Percentiles rank a stretch among this genome's conserved stretches.
Evolutionary conservation across 164 flowering plant species (phyloP).

Genomic region (Nelumbo lutea): DNA sequence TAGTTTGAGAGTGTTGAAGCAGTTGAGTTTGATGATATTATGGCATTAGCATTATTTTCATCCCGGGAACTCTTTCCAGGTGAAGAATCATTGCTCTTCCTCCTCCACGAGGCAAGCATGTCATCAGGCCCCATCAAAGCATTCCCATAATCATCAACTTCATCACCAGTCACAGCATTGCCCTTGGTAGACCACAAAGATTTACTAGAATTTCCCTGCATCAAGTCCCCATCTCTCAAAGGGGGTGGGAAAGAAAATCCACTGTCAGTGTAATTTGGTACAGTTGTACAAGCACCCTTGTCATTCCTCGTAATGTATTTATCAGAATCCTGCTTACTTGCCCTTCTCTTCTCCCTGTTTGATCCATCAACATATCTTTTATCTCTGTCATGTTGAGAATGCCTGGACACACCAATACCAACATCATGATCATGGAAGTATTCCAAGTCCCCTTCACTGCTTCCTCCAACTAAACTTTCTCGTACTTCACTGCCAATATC

Average conservation of each 20-base stretch:
- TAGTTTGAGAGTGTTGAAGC: constrained; percentile 62
- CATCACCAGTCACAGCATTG: constrained; percentile 29
- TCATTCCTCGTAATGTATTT: constrained; percentile 40
- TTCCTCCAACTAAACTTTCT: constrained; percentile 58
- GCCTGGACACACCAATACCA: constrained; percentile 28
- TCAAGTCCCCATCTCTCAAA: constrained; percentile 38
- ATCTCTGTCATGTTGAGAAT: constrained; percentile 17
- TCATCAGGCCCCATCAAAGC: constrained; percentile 44
- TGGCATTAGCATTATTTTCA: constrained; percentile 45
- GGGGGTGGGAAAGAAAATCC: constrained; percentile 84
- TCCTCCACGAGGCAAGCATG: constrained; percentile 68
- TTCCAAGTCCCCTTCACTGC: constrained; percentile 64
- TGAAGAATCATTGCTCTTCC: constrained; percentile 69
- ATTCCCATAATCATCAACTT: constrained; percentile 36
- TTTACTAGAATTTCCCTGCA: constrained; percentile 46
- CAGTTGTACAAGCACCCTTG: constrained; percentile 27
- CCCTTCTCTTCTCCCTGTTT: constrained; percentile 29
- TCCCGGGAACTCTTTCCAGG: constrained; percentile 59
- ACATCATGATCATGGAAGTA: constrained; percentile 51
- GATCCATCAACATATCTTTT: constrained; percentile 26
- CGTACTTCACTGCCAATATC: constrained; percentile 67
- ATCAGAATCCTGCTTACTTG: constrained; percentile 30
- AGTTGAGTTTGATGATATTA: constrained; percentile 53
- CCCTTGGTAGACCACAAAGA: constrained; percentile 51
- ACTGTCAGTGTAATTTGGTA: constrained; percentile 39